Base-by-base conservation (phyloP, 768 basidiomycete species). In the Hirschioporus abietinus region DNA sequence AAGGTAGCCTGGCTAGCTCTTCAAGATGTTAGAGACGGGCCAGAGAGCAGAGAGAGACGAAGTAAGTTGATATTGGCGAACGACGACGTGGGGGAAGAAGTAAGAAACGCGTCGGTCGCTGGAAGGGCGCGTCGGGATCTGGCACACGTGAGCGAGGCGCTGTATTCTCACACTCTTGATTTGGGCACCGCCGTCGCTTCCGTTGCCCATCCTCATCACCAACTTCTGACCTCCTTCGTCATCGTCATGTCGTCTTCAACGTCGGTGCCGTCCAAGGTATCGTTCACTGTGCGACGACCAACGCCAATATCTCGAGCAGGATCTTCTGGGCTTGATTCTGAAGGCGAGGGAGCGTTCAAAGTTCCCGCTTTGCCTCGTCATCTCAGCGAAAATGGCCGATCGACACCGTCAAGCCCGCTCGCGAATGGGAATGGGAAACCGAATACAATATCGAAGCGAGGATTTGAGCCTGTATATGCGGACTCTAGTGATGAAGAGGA, bases 261-360 rank as follows among this genome's bases (percentile, higher is more conserved):
- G 27, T 65, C 75, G 68, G 70, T 73, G n/a, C 70, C 73, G 20
- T 68, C 74, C 24, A 84, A 86, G 69, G 83, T 95, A 57, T 95
- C 94, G 0, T 96, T 96, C 77, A 95, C 90, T 1, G 83, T 96
- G 66, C 86, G 92, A 58, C 84, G 92, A 8, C 95, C 95, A 0
- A 87, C 87, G 0, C 89, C 91, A 0, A 74, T 81, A 0, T 89
- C 90, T 7, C 83, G 90, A 12, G 82, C 83, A 20, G 74, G 81
- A 0, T 90, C 90, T 0, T 83, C 88, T 35, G 88, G 86, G 10
- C 80, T 83, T 58, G 91, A 90, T 57, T 87, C 87, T 0, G 88
- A 88, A 68, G 71, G 75, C n/a, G 75, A 78, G 0, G 73, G 78
- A 0, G 74, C 75, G 23, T 88, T 89, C 78, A 90, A 84, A 71